Conservation (phyloP, 495 filamentous ascomycete genomes). For the Aspergillus nanangensis region DNA sequence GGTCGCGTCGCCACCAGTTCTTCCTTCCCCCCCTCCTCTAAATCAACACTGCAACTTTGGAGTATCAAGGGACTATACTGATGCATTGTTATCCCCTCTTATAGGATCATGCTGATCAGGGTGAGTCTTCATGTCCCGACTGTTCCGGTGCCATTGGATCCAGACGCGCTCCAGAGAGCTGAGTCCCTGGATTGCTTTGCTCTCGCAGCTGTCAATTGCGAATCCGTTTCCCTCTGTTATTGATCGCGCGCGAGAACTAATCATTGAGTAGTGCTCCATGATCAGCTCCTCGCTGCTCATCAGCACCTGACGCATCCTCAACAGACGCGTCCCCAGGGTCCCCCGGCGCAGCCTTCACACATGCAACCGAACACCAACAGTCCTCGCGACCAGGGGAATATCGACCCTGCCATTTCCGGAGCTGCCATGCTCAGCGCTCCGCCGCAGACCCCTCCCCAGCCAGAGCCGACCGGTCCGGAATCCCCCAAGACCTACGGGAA, state of each 20-base stretch:
- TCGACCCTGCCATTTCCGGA: conserved; percentile 51
- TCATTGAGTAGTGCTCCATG: conserved; percentile 53
- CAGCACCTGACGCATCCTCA: conserved; percentile 39
- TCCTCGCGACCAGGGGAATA: conserved; percentile 46
- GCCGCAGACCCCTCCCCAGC: conserved; percentile 34
- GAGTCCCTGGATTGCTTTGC: too few species aligned
- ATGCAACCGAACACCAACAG: conserved; percentile 38
- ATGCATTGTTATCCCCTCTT: conserved; percentile 6
- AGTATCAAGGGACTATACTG: conserved; percentile 3
- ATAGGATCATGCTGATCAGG: conserved; percentile 50
- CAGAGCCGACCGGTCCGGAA: conserved; percentile 32
- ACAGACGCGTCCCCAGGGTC: conserved; percentile 32
- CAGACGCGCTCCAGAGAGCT: too few species aligned
- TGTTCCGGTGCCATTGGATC: too few species aligned
- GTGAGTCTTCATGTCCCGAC: conserved; percentile 29
- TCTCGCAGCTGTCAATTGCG: background rate
- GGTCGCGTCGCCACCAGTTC: too few species aligned
- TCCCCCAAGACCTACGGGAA: conserved; percentile 58
- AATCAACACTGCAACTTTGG: background rate
- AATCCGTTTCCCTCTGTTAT: conserved; percentile 4
- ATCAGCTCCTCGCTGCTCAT: conserved; percentile 49
- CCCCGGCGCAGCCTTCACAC: conserved; percentile 32
- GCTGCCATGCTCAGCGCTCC: conserved; percentile 33
- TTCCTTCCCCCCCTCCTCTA: background rate
- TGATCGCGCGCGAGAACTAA: too few species aligned